phyloP scores from a whole-genome alignment of 331 rosid genomes.

The Malus hybrid region DNA sequence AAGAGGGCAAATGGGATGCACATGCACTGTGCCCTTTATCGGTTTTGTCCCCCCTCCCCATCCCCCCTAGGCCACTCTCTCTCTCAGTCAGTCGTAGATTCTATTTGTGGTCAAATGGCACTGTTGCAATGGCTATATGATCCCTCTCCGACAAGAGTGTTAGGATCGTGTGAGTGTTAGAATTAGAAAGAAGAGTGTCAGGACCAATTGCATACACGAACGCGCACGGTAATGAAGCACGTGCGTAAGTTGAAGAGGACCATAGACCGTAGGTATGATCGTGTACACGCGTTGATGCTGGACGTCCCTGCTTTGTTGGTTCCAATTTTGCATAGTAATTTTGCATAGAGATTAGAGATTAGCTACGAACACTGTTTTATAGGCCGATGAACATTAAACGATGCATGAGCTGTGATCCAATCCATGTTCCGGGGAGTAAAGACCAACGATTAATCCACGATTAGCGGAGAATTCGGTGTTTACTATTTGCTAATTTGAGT shows the following conservation, averaged over 20 bases:
- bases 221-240: too few species aligned
- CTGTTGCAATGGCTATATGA: background rate
- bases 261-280: too few species aligned
- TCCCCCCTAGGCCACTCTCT: background rate
- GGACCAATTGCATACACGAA: too few species aligned
- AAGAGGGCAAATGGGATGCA: background rate
- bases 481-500: background rate
- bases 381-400: background rate
- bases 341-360: background rate
- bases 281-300: too few species aligned
- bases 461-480: slow-evolving; percentile 36
- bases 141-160: background rate
- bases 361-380: background rate
- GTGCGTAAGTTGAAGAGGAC: too few species aligned
- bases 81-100: background rate
- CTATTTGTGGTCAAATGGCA: background rate
- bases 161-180: too few species aligned
- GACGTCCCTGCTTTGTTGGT: too few species aligned
- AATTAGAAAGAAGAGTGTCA: too few species aligned
- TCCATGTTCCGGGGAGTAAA: slow-evolving; percentile 22
- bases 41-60: background rate
- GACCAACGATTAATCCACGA: slow-evolving; percentile 40
- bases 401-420: slow-evolving; percentile 54
- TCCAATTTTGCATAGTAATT: too few species aligned
- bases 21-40: background rate